These are phyloP conservation scores for Clonostachys sp. DNA, from an alignment of 2,329 filamentous ascomycete genomes.

Conservation along the genomic window DNA sequence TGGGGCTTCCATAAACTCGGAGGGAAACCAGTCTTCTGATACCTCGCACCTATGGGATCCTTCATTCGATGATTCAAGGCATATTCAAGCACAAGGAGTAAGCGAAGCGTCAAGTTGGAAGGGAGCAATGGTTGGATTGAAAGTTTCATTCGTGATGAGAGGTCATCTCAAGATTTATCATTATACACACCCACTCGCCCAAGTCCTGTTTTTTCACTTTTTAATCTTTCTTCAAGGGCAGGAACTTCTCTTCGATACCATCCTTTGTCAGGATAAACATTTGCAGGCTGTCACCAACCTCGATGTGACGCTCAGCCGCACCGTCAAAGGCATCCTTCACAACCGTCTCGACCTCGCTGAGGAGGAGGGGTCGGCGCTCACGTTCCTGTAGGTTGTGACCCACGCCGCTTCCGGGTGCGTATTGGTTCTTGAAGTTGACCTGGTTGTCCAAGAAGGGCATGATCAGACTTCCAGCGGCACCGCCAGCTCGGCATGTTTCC, in stretches of 20 bases:
- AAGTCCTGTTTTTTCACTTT: slow-evolving; percentile 1
- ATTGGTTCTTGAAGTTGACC: slow-evolving; percentile 99
- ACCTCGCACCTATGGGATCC: too few species aligned
- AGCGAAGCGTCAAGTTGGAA: too few species aligned
- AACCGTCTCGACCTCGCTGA: slow-evolving; percentile 73
- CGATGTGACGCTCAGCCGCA: slow-evolving; percentile 96
- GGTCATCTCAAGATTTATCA: neutral
- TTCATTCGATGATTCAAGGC: too few species aligned
- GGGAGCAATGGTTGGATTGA: too few species aligned
- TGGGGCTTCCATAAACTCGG: too few species aligned
- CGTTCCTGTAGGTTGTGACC: slow-evolving; percentile 77
- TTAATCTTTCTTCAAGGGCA: slow-evolving; percentile 87
- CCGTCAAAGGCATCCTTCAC: slow-evolving; percentile 98
- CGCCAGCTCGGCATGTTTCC: slow-evolving; percentile 91
- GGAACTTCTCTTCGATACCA: slow-evolving; percentile 81
- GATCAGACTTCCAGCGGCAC: slow-evolving; percentile 88
- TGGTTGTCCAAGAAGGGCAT: slow-evolving; percentile 99
- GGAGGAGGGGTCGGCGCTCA: slow-evolving; percentile 64
- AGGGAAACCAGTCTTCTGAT: too few species aligned
- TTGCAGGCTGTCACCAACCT: slow-evolving; percentile 94
- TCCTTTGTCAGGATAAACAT: slow-evolving; percentile 88
- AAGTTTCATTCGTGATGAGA: too few species aligned
- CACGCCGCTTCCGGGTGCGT: slow-evolving; percentile 77
- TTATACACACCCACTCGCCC: slow-evolving; percentile 20
- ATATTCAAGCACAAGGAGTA: too few species aligned